Base-by-base conservation (phyloP, 495 filamentous ascomycete species). In the Darksidea phi region DNA sequence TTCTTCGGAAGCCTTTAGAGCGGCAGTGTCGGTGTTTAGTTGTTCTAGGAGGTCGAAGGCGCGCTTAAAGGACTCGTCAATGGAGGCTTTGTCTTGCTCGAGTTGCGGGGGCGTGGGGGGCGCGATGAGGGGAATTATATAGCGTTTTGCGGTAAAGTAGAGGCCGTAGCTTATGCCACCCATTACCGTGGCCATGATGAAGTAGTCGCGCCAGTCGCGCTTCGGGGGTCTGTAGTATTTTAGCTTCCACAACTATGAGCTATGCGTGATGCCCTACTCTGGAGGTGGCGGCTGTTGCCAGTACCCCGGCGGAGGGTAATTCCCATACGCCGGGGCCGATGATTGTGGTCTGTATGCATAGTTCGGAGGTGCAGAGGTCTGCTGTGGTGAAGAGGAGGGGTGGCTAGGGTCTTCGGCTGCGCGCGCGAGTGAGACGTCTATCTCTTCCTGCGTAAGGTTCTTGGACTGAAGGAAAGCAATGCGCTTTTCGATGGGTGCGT, bases 191-290 rank as follows among this genome's bases (percentile, higher is more conserved):
- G 92, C 91, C 89, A 95, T 90, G 66, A 97, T 95, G 71, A 97
- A 99, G 88, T 89, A 97, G 68, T 99, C 94, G 48, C 94, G 82
- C 94, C 94, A 99, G 72, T 99, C 94, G 62, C 94, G 82, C 67
- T 84, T 86, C 6, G 94, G 90, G 24, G 78, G 69, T 60, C 75
- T 77, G 25, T 53, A 2, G 1, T 13, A 32, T 11, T 28, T 74
- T 58, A 72, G 66, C 43, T 62, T 23, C 34, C 41, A 34, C 32
- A 34, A 50, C 1, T 56, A 28, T 13, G 20, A 48, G 1, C 25
- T 25, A 36, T 23, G 48, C 25, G 54, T 32, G n/a, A 2, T 11
- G 59, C 54, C 80, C 57, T 76, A 82, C 79, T 86, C 80, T 67
- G 82, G 80, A 51, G 86, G 85, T 17, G 85, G 80, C 53, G 84